Evolutionary conservation across 768 basidiomycete species (phyloP), one percentile per base, ranked within the genome.

Genomic region (Strobilomyces dryophilus): DNA sequence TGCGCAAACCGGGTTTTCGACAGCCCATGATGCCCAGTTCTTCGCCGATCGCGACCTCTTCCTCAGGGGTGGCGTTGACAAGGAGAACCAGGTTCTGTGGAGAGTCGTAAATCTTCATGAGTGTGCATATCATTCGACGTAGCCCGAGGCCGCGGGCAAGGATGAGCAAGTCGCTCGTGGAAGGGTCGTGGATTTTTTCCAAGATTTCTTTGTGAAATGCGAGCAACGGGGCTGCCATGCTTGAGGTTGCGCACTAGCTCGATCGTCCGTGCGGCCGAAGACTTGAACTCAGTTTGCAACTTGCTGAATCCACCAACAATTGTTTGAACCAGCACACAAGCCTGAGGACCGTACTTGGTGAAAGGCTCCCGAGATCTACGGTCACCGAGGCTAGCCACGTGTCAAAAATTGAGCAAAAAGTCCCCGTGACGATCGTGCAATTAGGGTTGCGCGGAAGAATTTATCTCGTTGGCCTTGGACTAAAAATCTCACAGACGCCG

Each of bases 1-100:
- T 77, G 14, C 92, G 77, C 53, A 98, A 72, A 0, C 93, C 92
- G 0, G 94, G 95, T 61, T 81, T 84, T 55, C 91, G 74, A 59
- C 91, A 94, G 4, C 95, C 95, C 83, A 97, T 87, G 11, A 93
- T 83, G 1, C 92, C 87, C 31, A 99, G 77, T 66, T 97, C 92
- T 59, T 97, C 94, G 1, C 91, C 92, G 32, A 98, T 90, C 7
- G 87, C 92, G 2, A 84, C 77, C 65, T 95, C 95, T 66, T 98
- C 97, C 58, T 94, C 91, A 9, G 83, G 79, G 0, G 84, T 79
- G 0, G 89, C 89, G 71, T 92, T 87, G 45, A 98, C 84, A 20
- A 99, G 74, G 9, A 98, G 71, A 41, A 98, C 80, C 15, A 97
- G 80, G 63, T 81, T 94, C 54, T 84, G 80, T 32, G 90, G 84